phyloP scores from a whole-genome alignment of 148 eudicot genomes.

The Vaccinium myrtillus region DNA sequence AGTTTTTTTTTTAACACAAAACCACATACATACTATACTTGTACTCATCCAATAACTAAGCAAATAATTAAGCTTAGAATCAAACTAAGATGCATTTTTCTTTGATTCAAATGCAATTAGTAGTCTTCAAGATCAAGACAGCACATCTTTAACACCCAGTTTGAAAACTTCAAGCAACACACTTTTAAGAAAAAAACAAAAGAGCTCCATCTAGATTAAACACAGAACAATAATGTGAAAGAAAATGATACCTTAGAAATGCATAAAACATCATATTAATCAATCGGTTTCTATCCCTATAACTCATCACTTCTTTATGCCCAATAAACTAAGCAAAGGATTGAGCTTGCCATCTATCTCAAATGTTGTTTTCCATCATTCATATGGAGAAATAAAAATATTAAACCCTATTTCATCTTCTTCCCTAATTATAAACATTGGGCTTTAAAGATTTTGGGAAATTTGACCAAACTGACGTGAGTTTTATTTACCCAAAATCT shows the following conservation, averaged over 20 bases:
- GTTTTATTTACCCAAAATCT: no score
- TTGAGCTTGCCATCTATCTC: not conserved
- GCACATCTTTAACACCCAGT: not conserved
- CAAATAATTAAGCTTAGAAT: not conserved
- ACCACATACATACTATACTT: not conserved
- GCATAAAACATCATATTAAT: not conserved
- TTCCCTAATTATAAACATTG: no score
- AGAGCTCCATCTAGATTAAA: not conserved
- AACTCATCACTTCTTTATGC: not conserved
- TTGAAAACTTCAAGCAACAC: not conserved
- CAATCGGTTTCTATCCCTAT: not conserved
- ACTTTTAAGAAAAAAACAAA: not conserved
- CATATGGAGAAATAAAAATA: not conserved
- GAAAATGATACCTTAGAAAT: not conserved
- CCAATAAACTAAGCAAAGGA: not conserved
- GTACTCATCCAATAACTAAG: not conserved
- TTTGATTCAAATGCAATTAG: not conserved
- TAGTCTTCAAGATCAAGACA: not conserved
- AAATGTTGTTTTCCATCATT: not conserved
- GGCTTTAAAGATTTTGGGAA: no score
- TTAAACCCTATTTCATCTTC: no score
- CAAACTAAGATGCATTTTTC: not conserved
- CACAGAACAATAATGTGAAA: not conserved
- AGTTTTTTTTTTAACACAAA: not conserved
- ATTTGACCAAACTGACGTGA: no score